These are phyloP conservation scores for Euphorbia pulcherrima DNA, from an alignment of 345 rosid genomes.

Conservation along the genomic window DNA sequence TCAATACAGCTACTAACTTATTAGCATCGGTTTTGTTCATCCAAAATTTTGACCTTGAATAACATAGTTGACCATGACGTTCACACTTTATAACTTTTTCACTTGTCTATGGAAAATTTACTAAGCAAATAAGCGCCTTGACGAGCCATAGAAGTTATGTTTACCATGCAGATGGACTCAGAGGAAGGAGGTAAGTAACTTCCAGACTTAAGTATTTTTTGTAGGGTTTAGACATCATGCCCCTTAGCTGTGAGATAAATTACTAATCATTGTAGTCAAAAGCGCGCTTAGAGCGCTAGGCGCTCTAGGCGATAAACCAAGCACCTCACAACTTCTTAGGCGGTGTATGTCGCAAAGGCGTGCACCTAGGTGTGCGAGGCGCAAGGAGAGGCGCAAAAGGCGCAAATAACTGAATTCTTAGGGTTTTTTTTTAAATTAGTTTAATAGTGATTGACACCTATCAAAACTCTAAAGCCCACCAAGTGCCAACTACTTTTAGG, in stretches of 20 bases:
- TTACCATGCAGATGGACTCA: not conserved
- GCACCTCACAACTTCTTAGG: too few species aligned
- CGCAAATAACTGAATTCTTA: too few species aligned
- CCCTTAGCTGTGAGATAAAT: not conserved
- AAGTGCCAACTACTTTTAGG: too few species aligned
- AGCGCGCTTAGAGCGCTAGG: too few species aligned
- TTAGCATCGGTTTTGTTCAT: not conserved
- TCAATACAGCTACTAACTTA: not conserved
- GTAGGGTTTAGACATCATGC: not conserved
- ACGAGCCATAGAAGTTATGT: not conserved
- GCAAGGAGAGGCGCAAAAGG: too few species aligned
- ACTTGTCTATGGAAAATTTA: not conserved
- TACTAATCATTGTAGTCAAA: too few species aligned
- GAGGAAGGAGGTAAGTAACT: not conserved
- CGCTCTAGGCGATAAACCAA: too few species aligned
- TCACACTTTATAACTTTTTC: not conserved
- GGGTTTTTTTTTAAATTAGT: too few species aligned
- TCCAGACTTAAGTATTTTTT: not conserved
- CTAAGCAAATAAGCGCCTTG: not conserved
- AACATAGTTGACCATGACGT: constrained; percentile 1
- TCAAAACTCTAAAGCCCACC: too few species aligned
- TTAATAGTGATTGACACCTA: too few species aligned
- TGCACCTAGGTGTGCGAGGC: too few species aligned
- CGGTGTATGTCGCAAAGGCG: too few species aligned
- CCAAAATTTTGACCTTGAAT: not conserved